These are phyloP conservation scores for Chamaenerion angustifolium DNA, from an alignment of 345 rosid genomes.

Conservation along the genomic window DNA sequence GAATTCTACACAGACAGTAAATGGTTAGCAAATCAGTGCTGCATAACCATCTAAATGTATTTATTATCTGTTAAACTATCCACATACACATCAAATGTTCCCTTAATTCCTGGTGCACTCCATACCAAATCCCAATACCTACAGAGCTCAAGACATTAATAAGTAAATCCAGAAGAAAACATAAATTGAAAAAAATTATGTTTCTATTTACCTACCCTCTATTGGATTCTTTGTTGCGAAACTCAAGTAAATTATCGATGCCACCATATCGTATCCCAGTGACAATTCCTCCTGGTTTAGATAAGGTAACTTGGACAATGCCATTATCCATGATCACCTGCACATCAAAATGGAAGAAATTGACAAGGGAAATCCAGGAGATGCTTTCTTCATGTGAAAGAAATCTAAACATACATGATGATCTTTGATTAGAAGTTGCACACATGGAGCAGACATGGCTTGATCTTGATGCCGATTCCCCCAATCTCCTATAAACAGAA, in stretches of 20 bases:
- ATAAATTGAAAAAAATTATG: too few species aligned
- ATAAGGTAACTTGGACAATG: conserved; percentile 30
- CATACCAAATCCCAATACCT: conserved; percentile 83
- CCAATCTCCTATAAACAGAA: too few species aligned
- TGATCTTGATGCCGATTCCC: neutral
- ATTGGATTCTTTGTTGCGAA: conserved; percentile 28
- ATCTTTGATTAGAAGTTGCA: conserved; percentile 10
- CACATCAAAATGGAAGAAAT: neutral
- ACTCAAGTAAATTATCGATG: conserved; percentile 42
- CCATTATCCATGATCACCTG: conserved; percentile 51
- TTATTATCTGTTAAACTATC: too few species aligned
- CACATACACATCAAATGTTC: conserved; percentile 82
- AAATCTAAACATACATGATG: conserved; percentile 7
- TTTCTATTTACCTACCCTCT: conserved; percentile 39
- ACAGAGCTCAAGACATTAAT: conserved; percentile 8
- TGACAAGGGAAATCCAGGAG: neutral
- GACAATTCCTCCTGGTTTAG: conserved; percentile 46
- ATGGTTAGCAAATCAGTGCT: conserved; percentile 8
- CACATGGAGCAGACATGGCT: conserved; percentile 9
- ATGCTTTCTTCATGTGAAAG: too few species aligned
- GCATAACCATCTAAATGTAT: too few species aligned
- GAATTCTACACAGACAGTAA: conserved; percentile 36
- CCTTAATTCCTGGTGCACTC: conserved; percentile 64
- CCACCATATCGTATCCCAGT: conserved; percentile 27
- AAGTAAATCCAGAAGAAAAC: neutral